These are phyloP conservation scores for Paramyrothecium sp. DNA, from an alignment of 2,329 filamentous ascomycete genomes.

Conservation along the genomic window DNA sequence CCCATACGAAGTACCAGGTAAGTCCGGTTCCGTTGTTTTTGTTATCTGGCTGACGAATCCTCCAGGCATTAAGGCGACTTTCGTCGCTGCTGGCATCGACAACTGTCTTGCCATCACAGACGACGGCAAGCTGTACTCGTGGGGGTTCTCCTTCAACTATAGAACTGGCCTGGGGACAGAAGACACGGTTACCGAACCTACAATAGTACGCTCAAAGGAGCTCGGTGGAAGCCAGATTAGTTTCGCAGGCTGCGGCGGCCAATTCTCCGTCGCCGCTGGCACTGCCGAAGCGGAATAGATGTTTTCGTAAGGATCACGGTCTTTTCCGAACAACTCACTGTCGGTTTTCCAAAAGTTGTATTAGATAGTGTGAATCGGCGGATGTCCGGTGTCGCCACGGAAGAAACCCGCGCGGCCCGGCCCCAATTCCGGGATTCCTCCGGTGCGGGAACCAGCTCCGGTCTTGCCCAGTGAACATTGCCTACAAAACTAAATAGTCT, in stretches of 20 bases:
- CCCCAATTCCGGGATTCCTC: neutral
- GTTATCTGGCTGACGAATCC: neutral
- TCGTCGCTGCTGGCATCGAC: constrained; percentile 61
- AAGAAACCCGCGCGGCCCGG: neutral
- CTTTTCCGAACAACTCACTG: no score
- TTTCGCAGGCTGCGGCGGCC: neutral
- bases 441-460: neutral
- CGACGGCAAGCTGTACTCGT: constrained; percentile 66
- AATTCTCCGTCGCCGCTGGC: neutral
- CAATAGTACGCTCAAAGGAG: neutral
- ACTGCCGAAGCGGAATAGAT: neutral
- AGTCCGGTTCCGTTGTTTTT: neutral
- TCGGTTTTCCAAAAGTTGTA: no score
- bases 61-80: constrained; percentile 10
- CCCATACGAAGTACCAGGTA: constrained; percentile 24
- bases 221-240: neutral
- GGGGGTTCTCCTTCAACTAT: constrained; percentile 72
- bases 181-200: neutral
- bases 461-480: no score
- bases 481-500: no score
- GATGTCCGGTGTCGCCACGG: neutral
- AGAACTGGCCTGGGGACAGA: constrained; percentile 67
- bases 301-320: neutral
- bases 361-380: no score
- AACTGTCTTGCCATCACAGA: constrained; percentile 65